Evolutionary conservation across 2,329 filamentous ascomycete species (phyloP).

Genomic region (Claviceps sp.): DNA sequence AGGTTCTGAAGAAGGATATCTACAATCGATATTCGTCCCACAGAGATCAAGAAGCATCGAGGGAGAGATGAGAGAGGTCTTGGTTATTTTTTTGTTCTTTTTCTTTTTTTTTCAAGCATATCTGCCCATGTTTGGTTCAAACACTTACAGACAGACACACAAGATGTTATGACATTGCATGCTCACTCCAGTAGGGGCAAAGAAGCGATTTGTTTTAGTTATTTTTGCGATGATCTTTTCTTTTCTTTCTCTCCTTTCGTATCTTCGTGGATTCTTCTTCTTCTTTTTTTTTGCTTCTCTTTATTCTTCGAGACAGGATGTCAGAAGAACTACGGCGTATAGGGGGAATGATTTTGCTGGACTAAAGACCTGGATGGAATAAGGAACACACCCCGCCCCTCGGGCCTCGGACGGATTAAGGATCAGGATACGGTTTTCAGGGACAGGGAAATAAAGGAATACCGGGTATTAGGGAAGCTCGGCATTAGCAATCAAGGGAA

Average conservation of each 20-base stretch:
- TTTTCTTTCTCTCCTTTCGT: background rate
- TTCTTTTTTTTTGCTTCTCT: background rate
- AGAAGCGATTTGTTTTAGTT: conserved; percentile 1
- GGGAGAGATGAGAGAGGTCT: background rate
- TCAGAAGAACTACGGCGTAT: too few species aligned
- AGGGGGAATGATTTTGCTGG: too few species aligned
- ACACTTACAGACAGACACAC: background rate
- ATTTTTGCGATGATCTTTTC: background rate
- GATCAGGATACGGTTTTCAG: too few species aligned
- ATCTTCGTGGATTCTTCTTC: background rate
- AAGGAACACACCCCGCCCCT: too few species aligned
- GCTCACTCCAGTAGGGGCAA: background rate
- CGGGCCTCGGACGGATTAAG: too few species aligned
- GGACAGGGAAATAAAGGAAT: too few species aligned
- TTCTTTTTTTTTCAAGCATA: background rate
- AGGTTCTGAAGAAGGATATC: conserved; percentile 46
- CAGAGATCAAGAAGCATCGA: conserved; percentile 10
- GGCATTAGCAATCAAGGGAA: too few species aligned
- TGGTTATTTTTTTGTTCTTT: background rate
- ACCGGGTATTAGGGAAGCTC: too few species aligned
- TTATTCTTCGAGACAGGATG: background rate
- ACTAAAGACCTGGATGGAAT: too few species aligned
- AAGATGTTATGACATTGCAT: conserved; percentile 5
- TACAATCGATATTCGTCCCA: conserved; percentile 29
- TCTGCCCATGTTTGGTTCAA: background rate